Evolutionary conservation across 2,329 filamentous ascomycete species (phyloP).

Genomic region (Periconia sp.): DNA sequence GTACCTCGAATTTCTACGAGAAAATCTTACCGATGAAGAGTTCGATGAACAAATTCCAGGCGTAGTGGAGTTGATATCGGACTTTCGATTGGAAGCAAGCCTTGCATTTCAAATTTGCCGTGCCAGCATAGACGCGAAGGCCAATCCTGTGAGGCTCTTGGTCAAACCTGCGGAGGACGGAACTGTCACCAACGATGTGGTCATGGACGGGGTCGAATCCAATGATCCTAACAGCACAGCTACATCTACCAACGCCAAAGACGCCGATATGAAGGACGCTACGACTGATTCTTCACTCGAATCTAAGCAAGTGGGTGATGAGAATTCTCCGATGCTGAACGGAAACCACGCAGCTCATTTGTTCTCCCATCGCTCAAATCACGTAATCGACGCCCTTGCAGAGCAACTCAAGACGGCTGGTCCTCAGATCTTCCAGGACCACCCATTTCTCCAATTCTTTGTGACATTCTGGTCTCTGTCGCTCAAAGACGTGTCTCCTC

Average conservation of each 20-base stretch:
- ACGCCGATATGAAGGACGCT: constrained; percentile 51
- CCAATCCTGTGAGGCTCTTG: constrained; percentile 44
- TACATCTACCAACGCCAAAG: constrained; percentile 19
- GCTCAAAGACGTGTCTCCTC: constrained; percentile 73
- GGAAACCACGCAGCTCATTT: constrained; percentile 1
- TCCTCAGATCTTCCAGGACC: constrained; percentile 68
- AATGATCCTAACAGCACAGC: constrained; percentile 9
- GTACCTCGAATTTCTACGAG: constrained; percentile 87
- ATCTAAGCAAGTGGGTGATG: not conserved
- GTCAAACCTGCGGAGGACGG: constrained; percentile 12
- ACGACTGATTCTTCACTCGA: constrained; percentile 6
- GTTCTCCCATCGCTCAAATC: constrained; percentile 56
- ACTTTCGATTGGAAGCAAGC: constrained; percentile 79
- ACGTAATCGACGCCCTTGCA: constrained; percentile 76
- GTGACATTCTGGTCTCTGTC: constrained; percentile 92
- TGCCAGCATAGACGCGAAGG: constrained; percentile 64
- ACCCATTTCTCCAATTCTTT: constrained; percentile 81
- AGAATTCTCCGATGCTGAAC: constrained; percentile 3
- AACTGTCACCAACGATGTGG: constrained; percentile 59
- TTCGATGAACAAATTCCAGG: constrained; percentile 82
- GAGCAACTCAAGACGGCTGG: constrained; percentile 68
- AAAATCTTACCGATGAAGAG: constrained; percentile 74
- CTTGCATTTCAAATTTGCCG: constrained; percentile 87
- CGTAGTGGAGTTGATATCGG: constrained; percentile 73
- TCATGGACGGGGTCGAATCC: constrained; percentile 33